Evolutionary conservation across 768 basidiomycete species (phyloP), one percentile per base, ranked within the genome.

Genomic region (Daedaleopsis nitida): DNA sequence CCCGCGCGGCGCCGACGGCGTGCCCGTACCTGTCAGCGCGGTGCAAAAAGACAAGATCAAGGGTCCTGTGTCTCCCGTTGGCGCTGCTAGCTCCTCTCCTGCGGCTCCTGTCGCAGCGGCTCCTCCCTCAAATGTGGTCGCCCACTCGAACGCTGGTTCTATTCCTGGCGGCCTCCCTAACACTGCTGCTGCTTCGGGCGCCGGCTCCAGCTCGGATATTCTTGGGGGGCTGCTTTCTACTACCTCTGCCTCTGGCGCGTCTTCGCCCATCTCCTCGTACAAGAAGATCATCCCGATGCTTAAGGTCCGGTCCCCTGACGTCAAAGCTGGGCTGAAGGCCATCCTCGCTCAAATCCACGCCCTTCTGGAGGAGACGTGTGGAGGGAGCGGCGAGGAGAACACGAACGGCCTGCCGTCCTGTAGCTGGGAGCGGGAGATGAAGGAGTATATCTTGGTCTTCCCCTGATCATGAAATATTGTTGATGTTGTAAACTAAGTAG

Each of bases 361-460:
- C 16, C 58, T 67, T 50, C 65, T 86, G 52, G 68, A 71, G 65
- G 43, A 71, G 3, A 68, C 65, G 7, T 89, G 88, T 63, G 86
- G 84, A 35, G 75, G 68, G 9, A 38, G 56, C 35, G 60, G 49
- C n/a, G 68, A 66, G 50, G 14, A 32, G 27, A 3, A 82, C 76
- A 65, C 59, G 47, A 66, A 72, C 14, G 76, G 74, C 6, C 71
- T 85, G 45, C 72, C 78, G 44, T 56, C 74, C 1, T 91, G 89
- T 68, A 82, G 78, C 62, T 90, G 88, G 88, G 83, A 86, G 68
- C 48, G 58, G 21, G 61, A 64, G 49, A 87, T 90, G 83, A 87
- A 85, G 73, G 67, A 68, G 48, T 87, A 78, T 68, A 89, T 91
- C 59, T 71, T 89, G 60, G 74, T 74, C 23, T 91, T 82, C 70